phyloP scores from a whole-genome alignment of 805 yeast species.

The Cyberlindnera japonica region DNA sequence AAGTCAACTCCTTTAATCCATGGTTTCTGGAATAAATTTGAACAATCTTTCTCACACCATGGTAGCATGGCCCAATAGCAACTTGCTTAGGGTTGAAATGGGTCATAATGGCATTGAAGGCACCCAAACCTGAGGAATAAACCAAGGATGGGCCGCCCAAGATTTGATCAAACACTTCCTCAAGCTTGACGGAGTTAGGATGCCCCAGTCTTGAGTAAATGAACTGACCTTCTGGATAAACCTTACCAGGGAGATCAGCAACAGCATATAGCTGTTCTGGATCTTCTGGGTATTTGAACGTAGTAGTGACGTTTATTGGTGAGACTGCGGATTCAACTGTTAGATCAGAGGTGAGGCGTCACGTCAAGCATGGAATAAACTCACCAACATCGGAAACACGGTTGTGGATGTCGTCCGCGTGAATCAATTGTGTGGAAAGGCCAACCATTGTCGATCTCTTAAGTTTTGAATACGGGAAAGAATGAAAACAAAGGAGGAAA shows the following conservation, averaged over 20 bases:
- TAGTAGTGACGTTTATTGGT: constrained; percentile 80
- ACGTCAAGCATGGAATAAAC: constrained; percentile 6
- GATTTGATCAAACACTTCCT: constrained; percentile 56
- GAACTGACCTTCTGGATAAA: constrained; percentile 34
- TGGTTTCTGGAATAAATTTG: constrained; percentile 57
- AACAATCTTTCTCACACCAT: constrained; percentile 75
- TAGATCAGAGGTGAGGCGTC: constrained; percentile 25
- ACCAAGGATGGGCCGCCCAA: constrained; percentile 63
- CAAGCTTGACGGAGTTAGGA: constrained; percentile 68
- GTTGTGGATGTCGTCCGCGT: constrained; percentile 60
- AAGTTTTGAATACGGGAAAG: background rate
- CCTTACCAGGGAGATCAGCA: constrained; percentile 32
- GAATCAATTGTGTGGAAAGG: constrained; percentile 56
- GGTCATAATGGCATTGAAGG: constrained; percentile 72
- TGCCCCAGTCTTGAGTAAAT: constrained; percentile 73
- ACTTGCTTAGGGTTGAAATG: constrained; percentile 68
- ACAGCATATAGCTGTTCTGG: constrained; percentile 53
- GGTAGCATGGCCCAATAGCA: constrained; percentile 78
- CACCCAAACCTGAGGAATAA: constrained; percentile 77
- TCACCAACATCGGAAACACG: constrained; percentile 56
- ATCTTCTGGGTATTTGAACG: constrained; percentile 61
- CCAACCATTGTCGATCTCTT: constrained; percentile 30
- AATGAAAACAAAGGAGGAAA: background rate
- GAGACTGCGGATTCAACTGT: constrained; percentile 37
- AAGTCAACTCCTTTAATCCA: constrained; percentile 47